These are phyloP conservation scores for Calonectria pteridis DNA, from an alignment of 2,329 filamentous ascomycete genomes.

Conservation along the genomic window DNA sequence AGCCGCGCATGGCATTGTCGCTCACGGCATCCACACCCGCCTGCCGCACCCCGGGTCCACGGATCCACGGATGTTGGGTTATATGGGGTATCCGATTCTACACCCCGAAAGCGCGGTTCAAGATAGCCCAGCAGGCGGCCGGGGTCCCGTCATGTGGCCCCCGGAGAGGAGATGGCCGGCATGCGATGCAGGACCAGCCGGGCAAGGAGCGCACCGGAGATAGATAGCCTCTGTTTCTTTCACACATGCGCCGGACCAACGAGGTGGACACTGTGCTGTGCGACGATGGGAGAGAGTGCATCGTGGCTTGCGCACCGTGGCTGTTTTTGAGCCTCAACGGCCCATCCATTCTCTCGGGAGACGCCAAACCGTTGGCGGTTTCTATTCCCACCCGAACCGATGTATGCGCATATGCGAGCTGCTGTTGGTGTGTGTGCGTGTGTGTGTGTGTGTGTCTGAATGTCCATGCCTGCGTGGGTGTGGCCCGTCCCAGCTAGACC, in stretches of 20 bases:
- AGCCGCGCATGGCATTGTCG: slow-evolving; percentile 38
- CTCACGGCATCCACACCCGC: slow-evolving; percentile 28
- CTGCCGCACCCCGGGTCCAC: slow-evolving; percentile 16
- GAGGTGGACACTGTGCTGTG: slow-evolving; percentile 7
- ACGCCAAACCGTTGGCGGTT: slow-evolving; percentile 17
- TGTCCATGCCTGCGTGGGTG: neutral
- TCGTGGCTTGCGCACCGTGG: slow-evolving; percentile 24
- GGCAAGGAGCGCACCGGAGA: neutral
- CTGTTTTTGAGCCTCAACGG: slow-evolving; percentile 39
- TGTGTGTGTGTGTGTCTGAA: neutral
- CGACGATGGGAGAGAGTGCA: slow-evolving; percentile 7
- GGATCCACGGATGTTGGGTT: slow-evolving; percentile 22
- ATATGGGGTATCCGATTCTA: slow-evolving; percentile 21
- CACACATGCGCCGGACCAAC: slow-evolving; percentile 23
- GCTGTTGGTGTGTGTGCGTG: neutral
- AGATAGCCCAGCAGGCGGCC: slow-evolving; percentile 20
- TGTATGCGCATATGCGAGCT: slow-evolving; percentile 3
- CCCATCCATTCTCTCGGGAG: slow-evolving; percentile 24
- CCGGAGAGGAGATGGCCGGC: neutral
- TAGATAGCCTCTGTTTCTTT: slow-evolving; percentile 10
- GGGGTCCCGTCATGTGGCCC: slow-evolving; percentile 26
- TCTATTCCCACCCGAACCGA: neutral
- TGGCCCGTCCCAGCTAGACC: neutral
- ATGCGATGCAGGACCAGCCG: neutral
- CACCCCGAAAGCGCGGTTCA: slow-evolving; percentile 30